Base-by-base conservation (phyloP, 306 rosid genomes). In the Pachyrhizus erosus region DNA sequence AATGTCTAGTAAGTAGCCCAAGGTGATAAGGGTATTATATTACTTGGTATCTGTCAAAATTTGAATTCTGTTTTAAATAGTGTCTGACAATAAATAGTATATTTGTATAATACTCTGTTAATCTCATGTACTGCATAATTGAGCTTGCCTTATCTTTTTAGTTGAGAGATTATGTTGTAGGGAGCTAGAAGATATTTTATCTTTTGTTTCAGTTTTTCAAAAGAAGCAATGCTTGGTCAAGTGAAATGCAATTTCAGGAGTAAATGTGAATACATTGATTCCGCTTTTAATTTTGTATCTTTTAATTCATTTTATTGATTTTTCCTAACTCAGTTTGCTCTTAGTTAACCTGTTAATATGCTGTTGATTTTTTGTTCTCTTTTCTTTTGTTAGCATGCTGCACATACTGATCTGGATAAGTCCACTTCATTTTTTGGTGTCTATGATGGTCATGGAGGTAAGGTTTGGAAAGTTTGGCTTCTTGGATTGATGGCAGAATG, bases 371-470 rank as follows among this genome's bases (percentile, higher is more conserved):
- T 85, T 77, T 7, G 17, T 29, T 84, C 13, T 20, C 26, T 76
- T 73, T 77, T 67, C 34, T 74, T 46, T 80, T 84, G 89, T 73
- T 87, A 96, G 99, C 99, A 96, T 87, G 96, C 97, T 69, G 98
- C 99, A 52, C 88, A 79, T 91, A 96, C 97, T 70, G 90, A 93
- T 92, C 92, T 96, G 79, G 99, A 91, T 91, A 87, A 51, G 11
- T 83, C 92, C 58, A 92, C 98, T 80, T 96, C 99, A 2, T 96
- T 96, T 91, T 96, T 93, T 82, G 98, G 97, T 85, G 99, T 96
- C 82, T 96, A 87, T 81, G 98, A 96, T 89, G 99, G 97, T 76
- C 98, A 96, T 85, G 99, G 99, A 93, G 98, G 99, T 96, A 90
- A 89, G 87, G 88, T 73, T 69, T 83, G 45, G 74, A 58, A 69